Evolutionary conservation across 1,284 basidiomycete species (phyloP), one percentile per base, ranked within the genome.

Genomic region (Rhizopogon hawkerae): DNA sequence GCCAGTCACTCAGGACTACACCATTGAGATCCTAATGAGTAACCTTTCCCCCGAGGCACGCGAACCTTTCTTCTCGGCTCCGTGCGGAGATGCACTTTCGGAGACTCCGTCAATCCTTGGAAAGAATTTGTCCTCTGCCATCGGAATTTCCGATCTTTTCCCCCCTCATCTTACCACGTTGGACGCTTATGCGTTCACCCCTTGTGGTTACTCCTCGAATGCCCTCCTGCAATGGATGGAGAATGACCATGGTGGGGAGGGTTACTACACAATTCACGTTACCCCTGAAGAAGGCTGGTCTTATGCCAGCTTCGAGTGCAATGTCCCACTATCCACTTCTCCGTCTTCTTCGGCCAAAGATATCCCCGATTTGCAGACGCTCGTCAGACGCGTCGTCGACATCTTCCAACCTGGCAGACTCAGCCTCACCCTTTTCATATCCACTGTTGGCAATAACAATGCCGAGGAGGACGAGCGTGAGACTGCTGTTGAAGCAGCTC

Each of bases 11-110:
- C 73, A 67, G 57, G 96, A 98, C 69, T 94, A 89, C 65, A 98
- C 96, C 42, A 88, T 99, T 61, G 96, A 99, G 70, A 95, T 98
- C 61, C 82, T 98, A 62, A 99, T 99, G 96, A 92, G 92, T 45
- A 82, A 92, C 60, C 80, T 99, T n/a, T 79, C 85, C 2, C 78
- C 85, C 2, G 68, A 74, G 33, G 86, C 88, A 10, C 82, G 92
- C 52, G 71, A 74, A 11, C 80, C 84, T 1, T 98, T 98, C 77
- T 88, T 87, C 66, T 84, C 83, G 56, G 56, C 54, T 13, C 61
- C 67, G 55, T 60, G 49, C 10, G 60, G 63, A 34, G 65, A 66
- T 13, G 57, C 56, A 0, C 61, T 66, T 21, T 54, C 63, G 8
- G 64, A 65, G 13, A 62, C 71, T 5, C 78, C 83, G 0, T 84